These are phyloP conservation scores for Mercurialis annua DNA, from an alignment of 345 rosid genomes.

Conservation along the genomic window DNA sequence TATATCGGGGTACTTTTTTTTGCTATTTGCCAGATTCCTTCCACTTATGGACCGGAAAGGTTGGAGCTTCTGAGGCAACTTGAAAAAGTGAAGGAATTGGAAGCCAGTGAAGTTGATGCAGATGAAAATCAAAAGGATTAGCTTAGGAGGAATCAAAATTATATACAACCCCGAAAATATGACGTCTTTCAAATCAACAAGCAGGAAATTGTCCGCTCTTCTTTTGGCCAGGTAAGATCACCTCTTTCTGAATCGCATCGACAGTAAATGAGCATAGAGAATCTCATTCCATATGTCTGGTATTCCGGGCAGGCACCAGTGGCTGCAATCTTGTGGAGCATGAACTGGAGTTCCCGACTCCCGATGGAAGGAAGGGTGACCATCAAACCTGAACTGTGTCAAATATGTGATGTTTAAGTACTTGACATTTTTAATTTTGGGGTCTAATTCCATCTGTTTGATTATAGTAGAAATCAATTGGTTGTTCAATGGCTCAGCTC, in stretches of 20 bases:
- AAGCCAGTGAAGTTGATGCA: conserved; percentile 47
- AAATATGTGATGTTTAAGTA: conserved; percentile 70
- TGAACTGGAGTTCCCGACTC: conserved; percentile 50
- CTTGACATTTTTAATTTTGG: conserved; percentile 37
- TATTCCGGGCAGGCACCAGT: conserved; percentile 91
- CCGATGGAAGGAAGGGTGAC: conserved; percentile 76
- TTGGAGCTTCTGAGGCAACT: conserved; percentile 86
- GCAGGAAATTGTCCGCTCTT: background rate
- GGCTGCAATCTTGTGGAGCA: conserved; percentile 93
- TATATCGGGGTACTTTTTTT: conserved; percentile 14
- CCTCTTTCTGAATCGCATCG: conserved; percentile 40
- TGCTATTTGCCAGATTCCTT: conserved; percentile 70
- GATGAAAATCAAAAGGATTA: conserved; percentile 45
- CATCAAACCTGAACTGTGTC: conserved; percentile 65
- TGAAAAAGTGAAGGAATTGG: conserved; percentile 75
- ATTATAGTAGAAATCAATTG: conserved; percentile 43
- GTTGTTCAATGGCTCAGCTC: conserved; percentile 54
- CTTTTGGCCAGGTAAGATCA: conserved; percentile 9
- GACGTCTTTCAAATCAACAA: background rate
- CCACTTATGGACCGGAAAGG: conserved; percentile 91
- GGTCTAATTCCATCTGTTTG: conserved; percentile 39
- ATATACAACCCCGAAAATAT: conserved; percentile 17
- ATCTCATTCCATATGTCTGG: conserved; percentile 90
- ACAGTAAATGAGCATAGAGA: conserved; percentile 62
- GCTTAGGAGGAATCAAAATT: conserved; percentile 22